Evolutionary conservation across 768 basidiomycete genomes (phyloP).

Genomic region (Mycena floridula): DNA sequence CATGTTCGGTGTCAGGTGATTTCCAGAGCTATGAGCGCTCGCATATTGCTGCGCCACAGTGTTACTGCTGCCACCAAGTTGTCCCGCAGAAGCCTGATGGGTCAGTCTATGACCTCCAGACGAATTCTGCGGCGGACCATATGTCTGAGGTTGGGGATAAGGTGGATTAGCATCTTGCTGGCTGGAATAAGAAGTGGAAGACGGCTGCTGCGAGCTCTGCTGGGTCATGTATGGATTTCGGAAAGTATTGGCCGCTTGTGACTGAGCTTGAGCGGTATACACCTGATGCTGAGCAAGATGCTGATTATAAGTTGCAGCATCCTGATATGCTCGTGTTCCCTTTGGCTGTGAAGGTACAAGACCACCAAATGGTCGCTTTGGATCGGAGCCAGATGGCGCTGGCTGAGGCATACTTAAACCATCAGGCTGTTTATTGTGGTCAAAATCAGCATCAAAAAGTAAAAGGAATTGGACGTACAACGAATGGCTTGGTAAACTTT

Average conservation of each 20-base stretch:
- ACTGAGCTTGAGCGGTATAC: slow-evolving; percentile 82
- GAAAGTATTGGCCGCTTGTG: slow-evolving; percentile 65
- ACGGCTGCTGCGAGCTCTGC: slow-evolving; percentile 27
- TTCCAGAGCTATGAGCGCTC: too few relatives aligned
- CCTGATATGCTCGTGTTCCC: slow-evolving; percentile 80
- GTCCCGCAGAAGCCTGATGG: slow-evolving; percentile 47
- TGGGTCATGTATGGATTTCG: slow-evolving; percentile 78
- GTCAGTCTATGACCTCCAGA: slow-evolving; percentile 33
- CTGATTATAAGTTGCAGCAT: slow-evolving; percentile 91
- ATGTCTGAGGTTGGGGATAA: slow-evolving; percentile 30
- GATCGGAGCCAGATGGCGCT: slow-evolving; percentile 35
- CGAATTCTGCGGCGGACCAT: slow-evolving; percentile 26
- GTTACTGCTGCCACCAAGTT: slow-evolving; percentile 27
- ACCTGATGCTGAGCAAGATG: slow-evolving; percentile 93
- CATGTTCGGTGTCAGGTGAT: slow-evolving; percentile 44
- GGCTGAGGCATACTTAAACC: slow-evolving; percentile 26
- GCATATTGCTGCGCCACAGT: too few relatives aligned
- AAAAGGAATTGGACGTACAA: slow-evolving; percentile 42
- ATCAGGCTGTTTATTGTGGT: slow-evolving; percentile 49
- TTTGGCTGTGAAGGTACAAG: slow-evolving; percentile 86
- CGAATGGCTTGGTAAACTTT: slow-evolving; percentile 84
- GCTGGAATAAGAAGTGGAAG: slow-evolving; percentile 20
- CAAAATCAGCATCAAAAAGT: slow-evolving; percentile 5
- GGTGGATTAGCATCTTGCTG: slow-evolving; percentile 26
- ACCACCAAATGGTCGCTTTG: slow-evolving; percentile 90